Evolutionary conservation across 139 green algal species (phyloP), one percentile per base, ranked within the genome.

Genomic region (Coelastrella sp.): DNA sequence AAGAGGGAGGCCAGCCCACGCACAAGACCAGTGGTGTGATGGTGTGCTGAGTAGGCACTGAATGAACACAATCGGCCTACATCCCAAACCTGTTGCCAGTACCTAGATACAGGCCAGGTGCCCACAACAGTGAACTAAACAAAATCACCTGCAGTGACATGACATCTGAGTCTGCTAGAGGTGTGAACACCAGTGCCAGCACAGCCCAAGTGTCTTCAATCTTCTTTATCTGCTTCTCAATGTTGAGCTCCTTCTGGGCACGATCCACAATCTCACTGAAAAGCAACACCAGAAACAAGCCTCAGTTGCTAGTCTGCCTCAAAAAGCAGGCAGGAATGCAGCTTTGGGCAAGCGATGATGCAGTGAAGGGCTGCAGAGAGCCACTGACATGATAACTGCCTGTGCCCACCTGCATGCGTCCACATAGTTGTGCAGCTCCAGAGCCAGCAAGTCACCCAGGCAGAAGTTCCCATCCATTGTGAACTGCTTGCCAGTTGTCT

Each of bases 221-320:
- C 94, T 98, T 98, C 86, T 96, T 95, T 24, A 98, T 92, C 66
- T 93, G 92, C 91, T 96, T 97, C 94, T 98, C 96, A 82, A 98
- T 97, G 90, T 95, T 96, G 20, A 97, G 96, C 94, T 98, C 95
- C 93, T 98, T 98, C 92, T 98, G 94, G 7, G 97, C 97, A 24
- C 96, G 92, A 90, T 99, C 97, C 25, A 99, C 96, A 78, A 99
- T 98, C 78, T 91, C 87, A 79, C 78, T 86, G 87, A 76, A 88
- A 7, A 60, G 22, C 49, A 72, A 57, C 19, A 57, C 19, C 70
- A 49, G 1, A 49, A 49, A 49, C 35, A 49, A 49, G 35, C 35
- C 35, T 49, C 35, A 49, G 35, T 3, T 6, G 22, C 24, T 35
- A 82, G 27, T 49, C 59, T 27, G 14, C 65, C 65, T 73, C 65